These are phyloP conservation scores for Globisporangium sylvaticum DNA, from an alignment of 352 stramenopile species.

Conservation along the genomic window DNA sequence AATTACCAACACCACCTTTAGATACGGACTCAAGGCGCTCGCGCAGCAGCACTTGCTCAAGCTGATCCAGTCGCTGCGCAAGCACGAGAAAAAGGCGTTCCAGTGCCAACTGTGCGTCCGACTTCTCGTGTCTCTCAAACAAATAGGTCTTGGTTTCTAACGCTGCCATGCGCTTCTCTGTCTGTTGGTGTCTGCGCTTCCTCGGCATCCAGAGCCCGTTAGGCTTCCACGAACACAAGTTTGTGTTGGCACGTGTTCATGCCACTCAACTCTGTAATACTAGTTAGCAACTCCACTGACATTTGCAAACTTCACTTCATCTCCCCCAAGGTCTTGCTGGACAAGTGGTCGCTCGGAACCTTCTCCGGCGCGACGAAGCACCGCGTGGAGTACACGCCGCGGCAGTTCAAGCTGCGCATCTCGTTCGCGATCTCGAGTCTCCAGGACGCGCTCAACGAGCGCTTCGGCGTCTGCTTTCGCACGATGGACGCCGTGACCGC, in stretches of 20 bases:
- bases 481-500: conserved; percentile 39
- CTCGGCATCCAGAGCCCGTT: conserved; percentile 61
- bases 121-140: neutral
- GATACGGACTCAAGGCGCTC: conserved; percentile 66
- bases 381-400: conserved; percentile 45
- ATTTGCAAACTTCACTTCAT: neutral
- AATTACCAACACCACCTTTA: conserved; percentile 5
- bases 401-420: conserved; percentile 61
- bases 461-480: conserved; percentile 65
- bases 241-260: conserved; percentile 41
- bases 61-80: conserved; percentile 74
- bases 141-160: conserved; percentile 5
- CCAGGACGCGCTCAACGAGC: conserved; percentile 50
- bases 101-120: conserved; percentile 55
- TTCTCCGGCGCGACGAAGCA: conserved; percentile 52
- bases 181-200: conserved; percentile 52
- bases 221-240: conserved; percentile 74
- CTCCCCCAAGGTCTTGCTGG: conserved; percentile 34
- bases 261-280: too few relatives aligned
- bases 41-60: conserved; percentile 75
- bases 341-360: conserved; percentile 56
- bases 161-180: neutral
- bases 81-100: conserved; percentile 61
- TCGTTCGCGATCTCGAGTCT: conserved; percentile 43
- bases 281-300: neutral